Base-by-base conservation (phyloP, 495 filamentous ascomycete species). In the Penicillium robsamsonii region DNA sequence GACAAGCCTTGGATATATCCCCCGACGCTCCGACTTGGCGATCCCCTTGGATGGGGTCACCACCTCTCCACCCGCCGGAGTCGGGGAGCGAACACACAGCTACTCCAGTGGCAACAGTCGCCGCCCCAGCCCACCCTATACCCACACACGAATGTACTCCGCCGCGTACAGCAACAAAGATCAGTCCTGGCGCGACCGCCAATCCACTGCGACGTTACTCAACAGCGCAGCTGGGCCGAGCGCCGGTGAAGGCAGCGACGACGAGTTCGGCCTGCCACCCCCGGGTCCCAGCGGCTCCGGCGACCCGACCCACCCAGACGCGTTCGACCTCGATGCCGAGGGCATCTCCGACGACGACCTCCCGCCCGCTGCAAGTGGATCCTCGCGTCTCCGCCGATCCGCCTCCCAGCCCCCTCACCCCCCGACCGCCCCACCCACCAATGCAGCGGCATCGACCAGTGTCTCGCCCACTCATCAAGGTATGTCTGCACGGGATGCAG, bases 1-100 rank as follows among this genome's bases (percentile, higher is more conserved):
- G 38, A 83, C 81, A 37, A 89, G 79, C 7, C 76, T 92, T 40
- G 92, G 91, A 30, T 88, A 90, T 60, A 86, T 75, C 17, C 88
- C 92, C n/a, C 84, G 84, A 55, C 75, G 78, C 56, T 71, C 72
- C 60, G 81, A 79, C 45, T 78, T 80, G 15, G 79, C 76, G 31
- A 70, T 87, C 44, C 78, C 83, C 7, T 75, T 88, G 11, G 74
- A 79, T 50, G 76, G 71, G 38, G 67, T 87, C 33, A 74, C 70
- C 35, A 66, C 72, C 7, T 64, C 53, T 44, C 60, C 58, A 57
- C 73, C 66, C 43, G 56, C 57, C 38, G 68, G 60, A 5, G 46
- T 71, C 33, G 68, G 66, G 12, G 65, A 67, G 45, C 67, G 72
- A 37, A 63, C 62, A 17, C 56, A 73, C 46, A 75, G 74, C 61